phyloP scores from a whole-genome alignment of 352 stramenopile species.

The Globisporangium polare region DNA sequence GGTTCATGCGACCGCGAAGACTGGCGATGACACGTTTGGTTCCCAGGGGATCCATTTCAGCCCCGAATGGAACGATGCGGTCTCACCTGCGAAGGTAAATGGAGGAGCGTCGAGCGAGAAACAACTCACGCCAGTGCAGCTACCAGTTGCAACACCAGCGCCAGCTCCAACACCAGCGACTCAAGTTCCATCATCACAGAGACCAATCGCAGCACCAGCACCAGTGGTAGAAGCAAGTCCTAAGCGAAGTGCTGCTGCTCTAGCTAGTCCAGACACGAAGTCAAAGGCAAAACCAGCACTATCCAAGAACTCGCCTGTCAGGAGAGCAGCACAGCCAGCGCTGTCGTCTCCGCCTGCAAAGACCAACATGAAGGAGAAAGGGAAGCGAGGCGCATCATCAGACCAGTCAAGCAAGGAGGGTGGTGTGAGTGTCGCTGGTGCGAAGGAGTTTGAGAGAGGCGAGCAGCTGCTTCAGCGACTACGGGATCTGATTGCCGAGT shows the following conservation, averaged over 20 bases:
- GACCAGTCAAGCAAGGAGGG: slow-evolving; percentile 8
- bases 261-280: neutral
- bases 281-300: neutral
- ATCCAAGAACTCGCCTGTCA: neutral
- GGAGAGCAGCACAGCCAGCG: neutral
- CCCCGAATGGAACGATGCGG: slow-evolving; percentile 8
- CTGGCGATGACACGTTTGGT: slow-evolving; percentile 9
- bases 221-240: neutral
- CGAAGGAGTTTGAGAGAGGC: slow-evolving; percentile 24
- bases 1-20: neutral
- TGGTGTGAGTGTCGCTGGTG: neutral
- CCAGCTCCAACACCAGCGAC: neutral
- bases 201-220: no score
- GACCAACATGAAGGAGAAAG: slow-evolving; percentile 8
- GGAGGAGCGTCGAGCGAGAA: neutral
- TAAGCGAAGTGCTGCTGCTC: neutral
- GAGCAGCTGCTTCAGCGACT: slow-evolving; percentile 33
- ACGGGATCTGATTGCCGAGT: slow-evolving; percentile 26
- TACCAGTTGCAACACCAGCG: neutral
- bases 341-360: slow-evolving; percentile 12
- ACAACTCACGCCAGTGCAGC: neutral
- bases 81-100: neutral
- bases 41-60: slow-evolving; percentile 14
- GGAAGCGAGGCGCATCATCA: slow-evolving; percentile 1
- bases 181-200: neutral